Conservation (phyloP, 2,329 filamentous ascomycete genomes). For the Malbranchea zuffiana region DNA sequence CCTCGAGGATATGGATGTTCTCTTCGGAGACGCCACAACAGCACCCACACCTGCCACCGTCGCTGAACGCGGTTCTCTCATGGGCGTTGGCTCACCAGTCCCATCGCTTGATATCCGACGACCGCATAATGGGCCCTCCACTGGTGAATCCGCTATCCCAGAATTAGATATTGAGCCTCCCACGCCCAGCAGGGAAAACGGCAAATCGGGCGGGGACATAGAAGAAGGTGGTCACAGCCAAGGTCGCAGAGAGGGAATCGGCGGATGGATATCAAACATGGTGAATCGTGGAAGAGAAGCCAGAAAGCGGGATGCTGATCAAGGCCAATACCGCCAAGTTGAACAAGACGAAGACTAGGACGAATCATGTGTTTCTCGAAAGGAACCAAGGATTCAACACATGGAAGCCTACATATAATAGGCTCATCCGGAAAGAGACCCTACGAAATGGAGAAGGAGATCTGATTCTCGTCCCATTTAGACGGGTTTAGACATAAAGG, state of each 20-base stretch:
- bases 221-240: conserved; percentile 22
- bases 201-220: conserved; percentile 28
- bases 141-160: conserved; percentile 60
- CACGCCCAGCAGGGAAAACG: conserved; percentile 35
- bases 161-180: conserved; percentile 74
- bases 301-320: conserved; percentile 27
- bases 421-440: too few relatives aligned
- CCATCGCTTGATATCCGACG: conserved; percentile 62
- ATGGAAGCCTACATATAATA: too few relatives aligned
- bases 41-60: conserved; percentile 65
- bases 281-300: conserved; percentile 41
- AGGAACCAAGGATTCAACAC: too few relatives aligned
- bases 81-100: conserved; percentile 66
- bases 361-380: too few relatives aligned
- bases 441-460: too few relatives aligned
- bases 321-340: conserved; percentile 36
- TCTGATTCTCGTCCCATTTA: too few relatives aligned
- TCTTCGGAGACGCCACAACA: conserved; percentile 89
- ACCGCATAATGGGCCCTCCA: conserved; percentile 31
- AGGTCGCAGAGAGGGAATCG: conserved; percentile 46
- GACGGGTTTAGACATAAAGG: too few relatives aligned
- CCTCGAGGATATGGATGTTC: conserved; percentile 87
- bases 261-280: conserved; percentile 59
- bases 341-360: conserved; percentile 41
- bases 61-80: conserved; percentile 71